Conservation (phyloP, 257 asterid genomes). For the Solanum gandarillasii region DNA sequence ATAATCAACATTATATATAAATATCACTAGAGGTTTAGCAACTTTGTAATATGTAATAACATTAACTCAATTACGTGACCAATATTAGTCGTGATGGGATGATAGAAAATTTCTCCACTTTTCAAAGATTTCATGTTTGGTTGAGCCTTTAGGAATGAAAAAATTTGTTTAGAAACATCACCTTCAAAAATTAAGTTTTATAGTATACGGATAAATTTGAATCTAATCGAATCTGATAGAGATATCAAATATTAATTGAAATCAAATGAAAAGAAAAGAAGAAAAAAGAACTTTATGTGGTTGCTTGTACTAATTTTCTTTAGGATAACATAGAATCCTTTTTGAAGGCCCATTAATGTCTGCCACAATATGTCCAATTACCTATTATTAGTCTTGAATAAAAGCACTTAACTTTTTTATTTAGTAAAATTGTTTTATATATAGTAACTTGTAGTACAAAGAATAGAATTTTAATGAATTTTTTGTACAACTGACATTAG, state of each 20-base stretch:
- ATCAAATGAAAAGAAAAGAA: neutral
- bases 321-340: neutral
- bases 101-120: neutral
- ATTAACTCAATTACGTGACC: too few species aligned
- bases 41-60: too few species aligned
- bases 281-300: neutral
- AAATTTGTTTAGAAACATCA: rapidly evolving
- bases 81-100: too few species aligned
- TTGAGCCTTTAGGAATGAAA: neutral
- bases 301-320: neutral
- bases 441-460: neutral
- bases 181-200: neutral
- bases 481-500: neutral
- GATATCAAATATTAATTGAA: neutral
- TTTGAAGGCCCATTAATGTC: neutral
- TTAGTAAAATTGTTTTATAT: neutral
- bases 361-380: neutral
- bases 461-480: neutral
- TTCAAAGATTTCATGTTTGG: too few species aligned
- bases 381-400: neutral
- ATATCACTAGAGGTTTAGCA: too few species aligned
- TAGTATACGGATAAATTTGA: neutral
- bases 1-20: too few species aligned
- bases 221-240: neutral
- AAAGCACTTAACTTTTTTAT: neutral